Base-by-base conservation (phyloP, 352 stramenopile species). In the Peronospora destructor region DNA sequence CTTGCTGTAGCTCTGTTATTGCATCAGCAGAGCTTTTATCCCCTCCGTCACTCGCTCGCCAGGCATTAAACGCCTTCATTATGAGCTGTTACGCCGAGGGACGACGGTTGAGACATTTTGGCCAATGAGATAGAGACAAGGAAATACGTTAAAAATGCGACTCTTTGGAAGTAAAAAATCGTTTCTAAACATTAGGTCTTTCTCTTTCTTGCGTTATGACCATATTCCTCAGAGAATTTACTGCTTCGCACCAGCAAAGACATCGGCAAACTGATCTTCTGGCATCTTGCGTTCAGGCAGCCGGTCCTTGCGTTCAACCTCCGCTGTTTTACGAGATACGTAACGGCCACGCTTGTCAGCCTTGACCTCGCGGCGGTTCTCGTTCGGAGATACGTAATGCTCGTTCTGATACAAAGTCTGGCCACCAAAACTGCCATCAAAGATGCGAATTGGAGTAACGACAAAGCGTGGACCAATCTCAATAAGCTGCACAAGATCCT, bases 401-500 rank as follows among this genome's bases (percentile, higher is more conserved):
- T 89, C 77, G 73, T 99, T 99, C 65, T 97, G 83, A 68, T 97
- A 99, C 13, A 99, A 65, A 34, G 96, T 99, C 65, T 98, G 91
- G 23, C 97, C 97, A 34, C 94, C 95, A 68, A 99, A 98, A 53
- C 91, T 98, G 58, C 97, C 96, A 53, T 95, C 85, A 61, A 99
- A 99, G 58, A 99, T 98, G 35, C 96, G 84, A 57, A 99, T 99
- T 11, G 96, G 95, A 47, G 97, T 96, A 35, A 99, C 84, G 39
- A 99, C 95, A 71, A 99, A 99, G 36, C 97, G 86, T 16, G 97
- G 97, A 29, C 97, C 97, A 52, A 99, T 99, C 76, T 99, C 97
- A 36, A 99, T 97, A 0, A 99, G 79, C 56, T 97, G 94, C 49
- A 97, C 96, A 21, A 91, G 76, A 50, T 94, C 83, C 49, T 94